Evolutionary conservation across 805 yeast species (phyloP).

Genomic region (Komagataella mondaviorum): DNA sequence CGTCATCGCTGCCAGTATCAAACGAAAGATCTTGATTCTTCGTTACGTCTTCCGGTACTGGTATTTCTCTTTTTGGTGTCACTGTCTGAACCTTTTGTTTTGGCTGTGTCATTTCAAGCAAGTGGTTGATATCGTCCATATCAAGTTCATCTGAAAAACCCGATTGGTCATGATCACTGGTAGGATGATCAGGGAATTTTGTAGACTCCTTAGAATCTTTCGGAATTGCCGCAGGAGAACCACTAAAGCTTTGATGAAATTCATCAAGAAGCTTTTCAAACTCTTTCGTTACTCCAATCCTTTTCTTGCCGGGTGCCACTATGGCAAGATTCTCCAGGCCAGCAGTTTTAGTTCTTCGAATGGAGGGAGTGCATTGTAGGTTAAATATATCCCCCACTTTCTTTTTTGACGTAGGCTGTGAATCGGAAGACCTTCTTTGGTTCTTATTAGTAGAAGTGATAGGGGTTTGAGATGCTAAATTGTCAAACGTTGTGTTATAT

Average conservation of each 20-base stretch:
- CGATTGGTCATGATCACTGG: background rate
- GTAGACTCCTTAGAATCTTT: background rate
- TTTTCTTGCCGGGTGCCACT: background rate
- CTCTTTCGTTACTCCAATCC: background rate
- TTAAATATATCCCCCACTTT: background rate
- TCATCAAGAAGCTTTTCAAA: background rate
- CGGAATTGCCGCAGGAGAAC: background rate
- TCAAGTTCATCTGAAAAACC: slow-evolving; percentile 18
- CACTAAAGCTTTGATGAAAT: background rate
- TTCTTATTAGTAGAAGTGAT: background rate
- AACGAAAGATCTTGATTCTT: slow-evolving; percentile 12
- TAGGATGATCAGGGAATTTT: background rate
- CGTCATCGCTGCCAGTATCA: slow-evolving; percentile 4
- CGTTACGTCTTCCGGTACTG: slow-evolving; percentile 7
- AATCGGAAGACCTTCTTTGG: background rate
- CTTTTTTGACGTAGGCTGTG: background rate
- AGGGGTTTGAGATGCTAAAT: slow-evolving; percentile 3
- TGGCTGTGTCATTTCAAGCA: slow-evolving; percentile 2
- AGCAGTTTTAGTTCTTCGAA: slow-evolving; percentile 5
- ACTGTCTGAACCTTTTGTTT: slow-evolving; percentile 1
- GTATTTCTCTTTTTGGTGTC: background rate
- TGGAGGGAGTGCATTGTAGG: background rate
- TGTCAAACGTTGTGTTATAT: slow-evolving; percentile 25
- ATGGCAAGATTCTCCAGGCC: background rate
- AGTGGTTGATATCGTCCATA: slow-evolving; percentile 13